Percentiles rank a stretch among this genome's conserved stretches.
These are phyloP conservation scores for Rhinocladiella similis DNA, from an alignment of 2,329 filamentous ascomycete genomes.

Conservation along the genomic window DNA sequence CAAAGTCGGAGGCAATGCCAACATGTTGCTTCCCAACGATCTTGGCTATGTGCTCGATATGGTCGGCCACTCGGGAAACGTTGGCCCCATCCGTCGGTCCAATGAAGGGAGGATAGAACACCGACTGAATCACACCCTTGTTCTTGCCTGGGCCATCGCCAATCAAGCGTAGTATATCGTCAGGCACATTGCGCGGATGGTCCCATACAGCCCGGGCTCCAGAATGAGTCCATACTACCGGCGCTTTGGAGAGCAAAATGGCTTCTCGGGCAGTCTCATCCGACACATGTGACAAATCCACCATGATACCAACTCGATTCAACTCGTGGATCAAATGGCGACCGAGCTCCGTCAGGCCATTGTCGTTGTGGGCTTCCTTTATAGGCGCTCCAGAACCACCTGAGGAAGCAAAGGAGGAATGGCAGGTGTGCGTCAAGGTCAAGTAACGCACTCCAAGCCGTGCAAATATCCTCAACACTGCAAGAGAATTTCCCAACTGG, in stretches of 20 bases:
- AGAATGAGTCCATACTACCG: conserved; percentile 34
- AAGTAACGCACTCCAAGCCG: conserved; percentile 31
- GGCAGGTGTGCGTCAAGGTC: conserved; percentile 32
- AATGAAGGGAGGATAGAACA: conserved; percentile 33
- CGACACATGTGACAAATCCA: conserved; percentile 33
- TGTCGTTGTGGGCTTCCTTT: not conserved
- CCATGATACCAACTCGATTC: conserved; percentile 33
- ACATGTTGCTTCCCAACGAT: conserved; percentile 37
- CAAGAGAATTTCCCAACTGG: conserved; percentile 31
- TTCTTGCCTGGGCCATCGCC: conserved; percentile 25
- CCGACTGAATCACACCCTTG: conserved; percentile 44
- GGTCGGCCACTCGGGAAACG: conserved; percentile 37
- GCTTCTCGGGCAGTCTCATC: conserved; percentile 29
- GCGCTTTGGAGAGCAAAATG: conserved; percentile 28
- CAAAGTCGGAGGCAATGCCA: conserved; percentile 38
- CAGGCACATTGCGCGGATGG: conserved; percentile 44
- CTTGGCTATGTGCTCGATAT: conserved; percentile 37
- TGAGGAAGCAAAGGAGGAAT: conserved; percentile 32
- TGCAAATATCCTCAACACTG: conserved; percentile 27
- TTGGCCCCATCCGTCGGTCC: conserved; percentile 4
- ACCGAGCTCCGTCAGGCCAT: conserved; percentile 30
- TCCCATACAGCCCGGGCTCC: conserved; percentile 30
- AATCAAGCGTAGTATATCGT: conserved; percentile 40
- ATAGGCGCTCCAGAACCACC: conserved; percentile 12
- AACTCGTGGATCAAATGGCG: conserved; percentile 29